Evolutionary conservation across 148 eudicot genomes (phyloP).

Genomic region (Camellia sinensis): DNA sequence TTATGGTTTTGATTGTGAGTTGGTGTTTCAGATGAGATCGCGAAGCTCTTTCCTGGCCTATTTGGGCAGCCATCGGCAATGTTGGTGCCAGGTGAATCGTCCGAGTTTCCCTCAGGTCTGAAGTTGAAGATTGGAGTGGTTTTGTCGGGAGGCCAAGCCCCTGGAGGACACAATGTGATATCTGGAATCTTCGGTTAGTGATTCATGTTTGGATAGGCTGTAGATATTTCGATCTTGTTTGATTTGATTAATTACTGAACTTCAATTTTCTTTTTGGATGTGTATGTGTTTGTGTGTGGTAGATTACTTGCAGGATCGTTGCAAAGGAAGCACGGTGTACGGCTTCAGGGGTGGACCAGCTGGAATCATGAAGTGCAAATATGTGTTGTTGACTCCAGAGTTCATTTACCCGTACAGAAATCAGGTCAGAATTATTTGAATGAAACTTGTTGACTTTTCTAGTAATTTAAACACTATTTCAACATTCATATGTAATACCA

Average conservation of each 20-base stretch:
- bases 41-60: slow-evolving; percentile 76
- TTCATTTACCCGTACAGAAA: slow-evolving; percentile 93
- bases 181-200: slow-evolving; percentile 89
- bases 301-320: slow-evolving; percentile 89
- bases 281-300: slow-evolving; percentile 15
- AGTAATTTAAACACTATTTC: neutral
- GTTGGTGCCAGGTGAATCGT: slow-evolving; percentile 60
- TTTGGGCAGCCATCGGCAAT: slow-evolving; percentile 86
- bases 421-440: slow-evolving; percentile 47
- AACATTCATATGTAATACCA: neutral
- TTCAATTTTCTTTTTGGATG: neutral
- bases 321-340: slow-evolving; percentile 77
- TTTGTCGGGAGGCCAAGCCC: slow-evolving; percentile 96
- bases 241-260: slow-evolving; percentile 3
- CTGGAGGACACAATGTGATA: slow-evolving; percentile 98
- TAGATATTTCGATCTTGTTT: neutral
- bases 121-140: slow-evolving; percentile 89
- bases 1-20: slow-evolving; percentile 13
- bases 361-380: slow-evolving; percentile 95
- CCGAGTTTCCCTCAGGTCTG: slow-evolving; percentile 37
- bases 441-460: slow-evolving; percentile 3
- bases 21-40: slow-evolving; percentile 74
- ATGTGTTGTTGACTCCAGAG: slow-evolving; percentile 68
- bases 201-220: slow-evolving; percentile 8
- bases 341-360: slow-evolving; percentile 99